Conservation (phyloP, 2,329 filamentous ascomycete genomes). For the Talaromyces atroroseus region DNA sequence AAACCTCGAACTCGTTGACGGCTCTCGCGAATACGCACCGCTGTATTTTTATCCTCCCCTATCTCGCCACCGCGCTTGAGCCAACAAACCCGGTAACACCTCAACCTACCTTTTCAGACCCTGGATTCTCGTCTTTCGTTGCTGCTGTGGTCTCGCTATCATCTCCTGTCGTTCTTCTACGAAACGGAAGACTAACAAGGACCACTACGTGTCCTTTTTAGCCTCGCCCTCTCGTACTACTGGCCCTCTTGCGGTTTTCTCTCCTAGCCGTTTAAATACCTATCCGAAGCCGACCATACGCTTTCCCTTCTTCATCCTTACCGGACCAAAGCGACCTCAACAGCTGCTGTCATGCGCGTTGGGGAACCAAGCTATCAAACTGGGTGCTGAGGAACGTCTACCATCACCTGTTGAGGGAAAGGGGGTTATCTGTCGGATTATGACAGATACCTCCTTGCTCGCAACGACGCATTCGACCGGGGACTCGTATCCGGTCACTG, state of each 20-base stretch:
- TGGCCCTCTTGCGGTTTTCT: neutral
- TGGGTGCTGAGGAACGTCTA: constrained; percentile 17
- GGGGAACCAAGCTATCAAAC: constrained; percentile 9
- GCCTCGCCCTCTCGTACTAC: neutral
- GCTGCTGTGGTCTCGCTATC: neutral
- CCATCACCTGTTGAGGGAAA: constrained; percentile 22
- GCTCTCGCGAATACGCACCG: neutral
- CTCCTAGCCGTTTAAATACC: neutral
- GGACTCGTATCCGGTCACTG: constrained; percentile 43
- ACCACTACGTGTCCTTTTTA: constrained; percentile 1
- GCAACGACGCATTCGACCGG: constrained; percentile 45
- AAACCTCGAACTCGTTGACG: constrained; percentile 7
- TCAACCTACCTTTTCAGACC: neutral
- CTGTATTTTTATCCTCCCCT: neutral
- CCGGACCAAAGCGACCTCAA: constrained; percentile 12
- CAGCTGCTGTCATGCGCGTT: constrained; percentile 16
- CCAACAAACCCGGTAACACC: neutral
- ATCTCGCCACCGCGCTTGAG: constrained; percentile 1
- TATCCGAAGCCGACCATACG: neutral
- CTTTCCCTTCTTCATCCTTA: neutral
- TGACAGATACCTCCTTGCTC: constrained; percentile 50
- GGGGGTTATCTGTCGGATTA: constrained; percentile 49
- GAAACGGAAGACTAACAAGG: neutral
- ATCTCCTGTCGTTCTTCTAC: neutral
- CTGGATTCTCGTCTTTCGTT: neutral